A percentile compares a stretch with the other conserved stretches of the same genome.
phyloP scores from a whole-genome alignment of 768 basidiomycete species.

The Lentinula detonsa region DNA sequence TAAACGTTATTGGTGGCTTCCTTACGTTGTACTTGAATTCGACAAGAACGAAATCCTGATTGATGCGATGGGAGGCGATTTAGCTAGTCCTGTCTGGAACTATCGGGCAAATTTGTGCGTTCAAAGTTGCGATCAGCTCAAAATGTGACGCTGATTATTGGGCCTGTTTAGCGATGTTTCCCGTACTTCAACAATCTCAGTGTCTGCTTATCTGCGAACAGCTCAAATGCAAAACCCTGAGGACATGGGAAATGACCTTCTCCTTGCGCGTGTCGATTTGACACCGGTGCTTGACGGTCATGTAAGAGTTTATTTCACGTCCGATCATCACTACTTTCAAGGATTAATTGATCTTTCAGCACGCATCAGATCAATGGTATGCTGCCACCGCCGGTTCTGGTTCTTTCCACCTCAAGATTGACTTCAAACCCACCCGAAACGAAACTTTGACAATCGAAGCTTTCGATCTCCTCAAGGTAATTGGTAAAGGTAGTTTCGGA shows the following conservation, averaged over 20 bases:
- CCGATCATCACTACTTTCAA: conserved; percentile 1
- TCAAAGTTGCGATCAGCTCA: neutral
- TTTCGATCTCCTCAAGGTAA: conserved; percentile 95
- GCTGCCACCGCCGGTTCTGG: conserved; percentile 77
- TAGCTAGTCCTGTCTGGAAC: conserved; percentile 88
- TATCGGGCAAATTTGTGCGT: conserved; percentile 93
- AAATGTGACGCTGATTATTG: neutral
- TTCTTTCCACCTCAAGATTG: conserved; percentile 92
- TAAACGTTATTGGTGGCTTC: conserved; percentile 93
- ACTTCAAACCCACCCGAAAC: conserved; percentile 83
- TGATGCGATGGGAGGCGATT: conserved; percentile 94
- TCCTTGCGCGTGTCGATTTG: conserved; percentile 90
- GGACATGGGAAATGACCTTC: conserved; percentile 96
- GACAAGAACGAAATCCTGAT: conserved; percentile 97
- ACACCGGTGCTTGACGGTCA: conserved; percentile 78
- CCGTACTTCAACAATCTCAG: conserved; percentile 84
- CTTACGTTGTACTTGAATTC: conserved; percentile 96
- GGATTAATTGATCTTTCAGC: conserved; percentile 30
- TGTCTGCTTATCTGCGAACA: conserved; percentile 89
- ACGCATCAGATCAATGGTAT: conserved; percentile 91
- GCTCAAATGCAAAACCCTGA: conserved; percentile 68
- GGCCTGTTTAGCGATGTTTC: conserved; percentile 75
- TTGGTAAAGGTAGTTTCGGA: conserved; percentile 96
- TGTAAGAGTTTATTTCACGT: conserved; percentile 31
- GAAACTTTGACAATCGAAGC: conserved; percentile 91